Evolutionary conservation across 2,329 filamentous ascomycete species (phyloP).

Genomic region (Fusarium bulbicola): DNA sequence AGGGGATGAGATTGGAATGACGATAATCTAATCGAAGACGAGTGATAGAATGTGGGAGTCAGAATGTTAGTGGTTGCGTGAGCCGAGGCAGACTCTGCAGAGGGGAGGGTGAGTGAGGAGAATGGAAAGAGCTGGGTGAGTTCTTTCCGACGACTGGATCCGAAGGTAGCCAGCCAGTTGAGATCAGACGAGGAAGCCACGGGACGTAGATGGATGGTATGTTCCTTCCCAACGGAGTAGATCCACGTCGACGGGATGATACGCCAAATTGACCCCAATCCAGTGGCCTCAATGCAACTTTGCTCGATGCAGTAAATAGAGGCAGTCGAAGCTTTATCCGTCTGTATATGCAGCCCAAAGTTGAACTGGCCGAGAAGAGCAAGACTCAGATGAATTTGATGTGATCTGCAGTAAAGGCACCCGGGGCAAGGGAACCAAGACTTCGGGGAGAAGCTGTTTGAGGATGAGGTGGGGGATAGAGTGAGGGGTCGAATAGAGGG

Average conservation of each 20-base stretch:
- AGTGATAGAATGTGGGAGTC: slow-evolving; percentile 16
- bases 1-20: neutral
- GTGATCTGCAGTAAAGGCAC: slow-evolving; percentile 24
- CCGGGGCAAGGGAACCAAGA: slow-evolving; percentile 40
- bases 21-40: neutral
- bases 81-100: slow-evolving; percentile 19
- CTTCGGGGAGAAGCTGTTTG: slow-evolving; percentile 29
- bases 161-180: slow-evolving; percentile 18
- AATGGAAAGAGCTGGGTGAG: slow-evolving; percentile 20
- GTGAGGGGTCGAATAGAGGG: slow-evolving; percentile 30
- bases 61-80: slow-evolving; percentile 20
- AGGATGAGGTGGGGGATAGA: slow-evolving; percentile 19
- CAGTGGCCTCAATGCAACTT: slow-evolving; percentile 3
- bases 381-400: slow-evolving; percentile 17
- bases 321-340: neutral
- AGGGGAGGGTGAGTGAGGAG: slow-evolving; percentile 1
- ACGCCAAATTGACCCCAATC: neutral
- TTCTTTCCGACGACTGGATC: slow-evolving; percentile 4
- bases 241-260: slow-evolving; percentile 1
- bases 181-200: slow-evolving; percentile 17
- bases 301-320: neutral
- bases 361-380: neutral
- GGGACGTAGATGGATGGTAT: neutral
- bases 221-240: slow-evolving; percentile 13
- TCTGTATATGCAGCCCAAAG: neutral